Evolutionary conservation across 2,329 filamentous ascomycete species (phyloP).

Genomic region (Ascochyta lentis): DNA sequence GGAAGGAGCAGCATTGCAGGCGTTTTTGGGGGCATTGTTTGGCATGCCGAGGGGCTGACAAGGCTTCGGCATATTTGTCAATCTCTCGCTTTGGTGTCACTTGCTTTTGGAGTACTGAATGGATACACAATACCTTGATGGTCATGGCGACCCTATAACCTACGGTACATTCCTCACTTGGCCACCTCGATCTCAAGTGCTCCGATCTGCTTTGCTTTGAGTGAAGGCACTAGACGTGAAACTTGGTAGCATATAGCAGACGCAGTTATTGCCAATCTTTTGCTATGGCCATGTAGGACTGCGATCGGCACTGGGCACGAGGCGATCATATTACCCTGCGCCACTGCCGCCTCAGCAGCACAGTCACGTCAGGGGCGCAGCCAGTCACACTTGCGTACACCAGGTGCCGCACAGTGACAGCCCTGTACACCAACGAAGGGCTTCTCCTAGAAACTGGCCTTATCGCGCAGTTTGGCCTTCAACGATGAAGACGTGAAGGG

Average conservation of each 20-base stretch:
- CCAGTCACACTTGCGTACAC: neutral
- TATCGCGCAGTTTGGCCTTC: neutral
- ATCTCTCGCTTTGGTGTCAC: neutral
- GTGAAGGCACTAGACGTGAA: too few relatives aligned
- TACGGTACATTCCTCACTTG: neutral
- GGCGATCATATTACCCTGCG: slow-evolving; percentile 8
- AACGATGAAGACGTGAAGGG: neutral
- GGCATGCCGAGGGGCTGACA: neutral
- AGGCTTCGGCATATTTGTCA: neutral
- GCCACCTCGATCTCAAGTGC: neutral
- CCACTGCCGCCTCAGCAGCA: slow-evolving; percentile 14
- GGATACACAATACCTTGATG: slow-evolving; percentile 16
- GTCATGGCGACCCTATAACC: neutral
- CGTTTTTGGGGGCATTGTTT: slow-evolving; percentile 2
- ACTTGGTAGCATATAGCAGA: too few relatives aligned
- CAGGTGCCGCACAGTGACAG: neutral
- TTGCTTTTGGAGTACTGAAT: slow-evolving; percentile 16
- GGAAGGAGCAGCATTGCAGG: slow-evolving; percentile 15
- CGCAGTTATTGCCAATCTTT: too few relatives aligned
- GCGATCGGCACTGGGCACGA: slow-evolving; percentile 5
- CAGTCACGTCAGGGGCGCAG: neutral
- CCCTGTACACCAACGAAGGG: neutral
- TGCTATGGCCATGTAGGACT: too few relatives aligned
- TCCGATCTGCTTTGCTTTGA: neutral
- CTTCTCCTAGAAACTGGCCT: neutral